Evolutionary conservation across 345 rosid species (phyloP).

Genomic region (Rhodomyrtus tomentosa): DNA sequence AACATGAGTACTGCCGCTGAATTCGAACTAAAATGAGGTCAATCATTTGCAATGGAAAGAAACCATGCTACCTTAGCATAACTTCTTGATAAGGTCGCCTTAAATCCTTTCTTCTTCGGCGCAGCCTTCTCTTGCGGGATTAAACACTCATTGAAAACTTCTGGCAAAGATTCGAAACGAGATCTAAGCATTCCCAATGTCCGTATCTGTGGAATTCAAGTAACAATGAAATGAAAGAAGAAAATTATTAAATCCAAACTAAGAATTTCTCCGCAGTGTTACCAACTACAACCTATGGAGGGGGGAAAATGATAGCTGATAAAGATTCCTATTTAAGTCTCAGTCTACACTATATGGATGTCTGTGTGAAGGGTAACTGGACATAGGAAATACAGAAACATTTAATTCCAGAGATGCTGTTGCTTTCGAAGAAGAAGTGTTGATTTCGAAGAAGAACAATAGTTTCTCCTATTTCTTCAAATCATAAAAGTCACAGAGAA

Average conservation of each 20-base stretch:
- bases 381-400: background rate
- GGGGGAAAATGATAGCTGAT: background rate
- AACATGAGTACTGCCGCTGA: background rate
- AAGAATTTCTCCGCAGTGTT: background rate
- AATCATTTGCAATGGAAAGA: background rate
- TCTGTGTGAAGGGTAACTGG: background rate
- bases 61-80: conserved; percentile 24
- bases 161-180: conserved; percentile 83
- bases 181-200: conserved; percentile 98
- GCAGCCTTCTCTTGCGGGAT: conserved; percentile 63
- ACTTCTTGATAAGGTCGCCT: conserved; percentile 59
- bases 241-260: background rate
- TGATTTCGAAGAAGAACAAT: too few species aligned
- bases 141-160: conserved; percentile 71
- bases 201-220: conserved; percentile 50
- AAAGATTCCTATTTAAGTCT: background rate
- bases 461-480: too few species aligned
- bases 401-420: background rate
- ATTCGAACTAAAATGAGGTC: background rate
- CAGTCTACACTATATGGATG: background rate
- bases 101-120: conserved; percentile 58
- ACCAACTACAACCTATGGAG: background rate
- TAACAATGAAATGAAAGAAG: background rate
- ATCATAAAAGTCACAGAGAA: too few species aligned
- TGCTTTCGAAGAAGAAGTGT: too few species aligned